phyloP scores from a whole-genome alignment of 2,329 filamentous ascomycete species.

The Exserohilum turcica region DNA sequence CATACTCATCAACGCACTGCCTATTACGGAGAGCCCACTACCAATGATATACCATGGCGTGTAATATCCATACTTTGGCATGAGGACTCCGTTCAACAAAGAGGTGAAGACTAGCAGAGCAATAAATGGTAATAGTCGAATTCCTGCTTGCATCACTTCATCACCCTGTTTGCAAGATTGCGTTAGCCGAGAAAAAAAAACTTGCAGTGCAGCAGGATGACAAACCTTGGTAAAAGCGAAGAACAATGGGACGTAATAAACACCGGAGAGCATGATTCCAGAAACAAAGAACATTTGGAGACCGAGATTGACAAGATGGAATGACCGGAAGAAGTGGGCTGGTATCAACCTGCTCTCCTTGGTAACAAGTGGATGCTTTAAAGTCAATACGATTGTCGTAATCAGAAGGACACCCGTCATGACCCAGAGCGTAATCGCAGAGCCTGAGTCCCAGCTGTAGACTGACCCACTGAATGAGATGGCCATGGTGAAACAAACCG shows the following conservation, averaged over 20 bases:
- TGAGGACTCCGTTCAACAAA: constrained; percentile 25
- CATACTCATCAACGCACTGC: constrained; percentile 36
- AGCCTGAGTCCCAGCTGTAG: neutral
- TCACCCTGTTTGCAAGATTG: too few relatives aligned
- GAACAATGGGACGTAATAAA: constrained; percentile 37
- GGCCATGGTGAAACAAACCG: constrained; percentile 6
- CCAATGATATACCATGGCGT: constrained; percentile 33
- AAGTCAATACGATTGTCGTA: constrained; percentile 54
- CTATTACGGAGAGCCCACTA: constrained; percentile 35
- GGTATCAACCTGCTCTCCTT: constrained; percentile 56
- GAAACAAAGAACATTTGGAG: constrained; percentile 12
- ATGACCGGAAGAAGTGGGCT: constrained; percentile 49
- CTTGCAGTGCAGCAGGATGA: too few relatives aligned
- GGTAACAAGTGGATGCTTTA: constrained; percentile 52
- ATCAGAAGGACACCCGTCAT: constrained; percentile 54
- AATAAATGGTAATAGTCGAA: constrained; percentile 37
- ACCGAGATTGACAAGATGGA: constrained; percentile 8
- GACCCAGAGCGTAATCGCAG: constrained; percentile 47
- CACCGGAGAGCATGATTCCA: constrained; percentile 27
- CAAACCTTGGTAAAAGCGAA: constrained; percentile 32
- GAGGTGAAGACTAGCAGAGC: constrained; percentile 21
- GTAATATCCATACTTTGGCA: constrained; percentile 22
- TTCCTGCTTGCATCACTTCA: constrained; percentile 21
- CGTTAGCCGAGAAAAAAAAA: too few relatives aligned
- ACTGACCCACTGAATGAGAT: neutral